Evolutionary conservation across 2,329 filamentous ascomycete species (phyloP), one percentile per base, ranked within the genome.

Genomic region (Diaporthe helianthi): DNA sequence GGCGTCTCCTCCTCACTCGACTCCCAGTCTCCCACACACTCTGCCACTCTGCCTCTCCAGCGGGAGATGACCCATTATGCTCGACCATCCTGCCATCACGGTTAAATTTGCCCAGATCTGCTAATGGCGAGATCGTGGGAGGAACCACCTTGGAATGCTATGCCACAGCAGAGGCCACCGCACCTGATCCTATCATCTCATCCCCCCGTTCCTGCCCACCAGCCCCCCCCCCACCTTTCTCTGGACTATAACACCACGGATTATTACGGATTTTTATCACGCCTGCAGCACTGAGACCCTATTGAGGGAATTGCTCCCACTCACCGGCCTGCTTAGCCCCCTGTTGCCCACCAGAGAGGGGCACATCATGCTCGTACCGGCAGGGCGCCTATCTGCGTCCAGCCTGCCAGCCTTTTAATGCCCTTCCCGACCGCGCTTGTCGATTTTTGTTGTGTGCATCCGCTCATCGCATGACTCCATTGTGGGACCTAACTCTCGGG

Each of bases 401-500:
- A 67, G 52, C 29, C 24, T 58, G 38, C 65, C 65, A 67, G 52
- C 29, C 24, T 58, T 22, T 54, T 52, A 52, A 55, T 38, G 41
- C 17, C 19, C 31, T 49, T 67, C 33, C 65, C 52, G 65, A 31
- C 31, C 52, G 49, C 65, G 44, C 65, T 67, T 67, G 65, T 55
- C 65, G 52, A n/a, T 67, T 67, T 67, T 67, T 52, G 54, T 49
- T 52, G 46, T 41, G 44, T 67, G 65, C 65, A 44, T 58, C 65
- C 52, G 65, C 44, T 67, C 65, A 67, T 67, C 65, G 52, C 65
- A 67, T 67, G 65, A 67, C 65, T 55, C 65, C 52, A 67, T 67
- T 67, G 65, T 67, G 65, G 65, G 65, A 67, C 65, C 65, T 10
- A 58, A 29, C 13, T 67, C 52, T 49, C 19, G 58, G 58, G 49